Conservation (phyloP, 768 basidiomycete genomes). For the Leccinum sublutescens region DNA sequence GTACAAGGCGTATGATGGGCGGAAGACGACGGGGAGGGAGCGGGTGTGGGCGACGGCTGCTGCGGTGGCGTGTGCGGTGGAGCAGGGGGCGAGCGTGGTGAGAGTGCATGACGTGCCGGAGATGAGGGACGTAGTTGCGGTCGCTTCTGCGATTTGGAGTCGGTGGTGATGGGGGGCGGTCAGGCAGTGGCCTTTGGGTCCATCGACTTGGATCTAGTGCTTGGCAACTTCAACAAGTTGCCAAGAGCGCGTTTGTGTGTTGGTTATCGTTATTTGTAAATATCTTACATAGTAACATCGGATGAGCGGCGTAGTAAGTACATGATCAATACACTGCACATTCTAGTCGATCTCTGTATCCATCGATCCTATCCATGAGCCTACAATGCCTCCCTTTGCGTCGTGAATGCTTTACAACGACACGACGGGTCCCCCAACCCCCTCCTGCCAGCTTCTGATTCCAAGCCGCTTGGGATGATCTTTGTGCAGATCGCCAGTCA, state of each 20-base stretch:
- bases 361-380: too few species aligned
- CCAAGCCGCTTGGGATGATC: too few species aligned
- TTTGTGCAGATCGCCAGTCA: neutral
- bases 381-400: too few species aligned
- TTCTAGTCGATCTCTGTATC: too few species aligned
- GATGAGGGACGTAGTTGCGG: constrained; percentile 69
- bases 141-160: constrained; percentile 62
- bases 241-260: neutral
- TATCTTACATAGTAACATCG: neutral
- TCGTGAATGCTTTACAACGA: too few species aligned
- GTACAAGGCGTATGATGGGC: constrained; percentile 38
- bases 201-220: neutral
- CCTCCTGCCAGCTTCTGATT: too few species aligned
- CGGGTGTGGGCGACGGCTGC: constrained; percentile 79
- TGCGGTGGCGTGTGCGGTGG: constrained; percentile 68
- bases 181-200: too few species aligned
- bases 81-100: constrained; percentile 69
- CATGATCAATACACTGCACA: too few species aligned
- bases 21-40: constrained; percentile 60
- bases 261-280: neutral
- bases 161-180: neutral
- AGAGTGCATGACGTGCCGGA: constrained; percentile 80
- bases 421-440: too few species aligned
- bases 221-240: neutral
- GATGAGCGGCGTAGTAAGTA: too few species aligned